Conservation (phyloP, 2,329 filamentous ascomycete species). For the Cercospora beticola region DNA sequence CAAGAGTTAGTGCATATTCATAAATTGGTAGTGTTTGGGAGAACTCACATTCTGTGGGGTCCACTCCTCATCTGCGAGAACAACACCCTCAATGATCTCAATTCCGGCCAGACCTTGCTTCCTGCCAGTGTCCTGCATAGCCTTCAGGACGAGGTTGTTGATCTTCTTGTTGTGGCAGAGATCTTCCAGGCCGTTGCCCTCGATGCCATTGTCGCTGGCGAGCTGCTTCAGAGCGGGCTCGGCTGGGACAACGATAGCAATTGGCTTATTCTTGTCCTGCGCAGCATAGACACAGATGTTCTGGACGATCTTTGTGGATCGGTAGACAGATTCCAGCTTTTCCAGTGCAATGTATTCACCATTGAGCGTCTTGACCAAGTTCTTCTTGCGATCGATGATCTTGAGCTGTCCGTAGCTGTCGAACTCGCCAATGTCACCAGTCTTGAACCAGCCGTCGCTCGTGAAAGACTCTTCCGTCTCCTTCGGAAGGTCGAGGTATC, state of each 20-base stretch:
- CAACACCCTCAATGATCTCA: conserved; percentile 73
- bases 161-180: conserved; percentile 69
- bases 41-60: conserved; percentile 73
- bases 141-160: conserved; percentile 64
- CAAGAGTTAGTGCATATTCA: conserved; percentile 24
- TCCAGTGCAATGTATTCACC: conserved; percentile 97
- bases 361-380: conserved; percentile 90
- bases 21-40: neutral
- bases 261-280: conserved; percentile 69
- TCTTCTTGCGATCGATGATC: conserved; percentile 97
- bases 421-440: conserved; percentile 92
- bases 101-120: conserved; percentile 67
- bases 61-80: conserved; percentile 84
- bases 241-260: conserved; percentile 73
- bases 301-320: conserved; percentile 71
- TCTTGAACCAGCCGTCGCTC: conserved; percentile 92
- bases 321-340: conserved; percentile 89
- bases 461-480: conserved; percentile 78
- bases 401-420: conserved; percentile 74
- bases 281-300: conserved; percentile 89
- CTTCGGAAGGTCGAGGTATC: conserved; percentile 82
- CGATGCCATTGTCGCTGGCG: conserved; percentile 58
- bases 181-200: conserved; percentile 61
- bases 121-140: conserved; percentile 64
- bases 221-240: conserved; percentile 58